Conservation (phyloP, 768 basidiomycete genomes). For the Dioszegia aurantiaca region DNA sequence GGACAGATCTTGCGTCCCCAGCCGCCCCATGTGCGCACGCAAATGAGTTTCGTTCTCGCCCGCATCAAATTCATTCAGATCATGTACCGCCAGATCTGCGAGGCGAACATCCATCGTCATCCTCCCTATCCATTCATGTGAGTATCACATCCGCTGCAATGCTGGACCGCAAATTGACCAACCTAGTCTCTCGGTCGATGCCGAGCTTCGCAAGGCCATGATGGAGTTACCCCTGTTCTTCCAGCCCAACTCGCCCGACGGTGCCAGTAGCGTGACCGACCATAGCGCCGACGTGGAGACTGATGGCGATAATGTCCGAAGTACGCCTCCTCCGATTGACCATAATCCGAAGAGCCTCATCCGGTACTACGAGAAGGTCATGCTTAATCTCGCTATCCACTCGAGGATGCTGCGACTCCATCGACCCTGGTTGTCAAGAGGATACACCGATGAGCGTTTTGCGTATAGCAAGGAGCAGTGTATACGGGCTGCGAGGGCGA, state of each 20-base stretch:
- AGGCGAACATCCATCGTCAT: slow-evolving; percentile 49
- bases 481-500: slow-evolving; percentile 52
- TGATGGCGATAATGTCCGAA: not conserved
- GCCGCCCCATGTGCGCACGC: slow-evolving; percentile 40
- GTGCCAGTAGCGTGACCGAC: too few relatives aligned
- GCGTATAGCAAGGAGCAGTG: slow-evolving; percentile 53
- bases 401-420: slow-evolving; percentile 51
- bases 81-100: slow-evolving; percentile 51
- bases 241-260: slow-evolving; percentile 33
- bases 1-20: slow-evolving; percentile 42
- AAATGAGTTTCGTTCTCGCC: slow-evolving; percentile 52
- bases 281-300: not conserved
- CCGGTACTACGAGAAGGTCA: slow-evolving; percentile 52
- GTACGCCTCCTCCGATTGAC: not conserved
- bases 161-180: not conserved
- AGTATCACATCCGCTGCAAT: slow-evolving; percentile 11
- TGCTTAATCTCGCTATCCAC: slow-evolving; percentile 51
- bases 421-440: slow-evolving; percentile 51
- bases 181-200: slow-evolving; percentile 34
- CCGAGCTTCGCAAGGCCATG: slow-evolving; percentile 48
- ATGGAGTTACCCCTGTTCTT: slow-evolving; percentile 50
- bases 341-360: slow-evolving; percentile 41
- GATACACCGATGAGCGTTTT: slow-evolving; percentile 51
- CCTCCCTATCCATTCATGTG: slow-evolving; percentile 51
- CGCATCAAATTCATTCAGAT: slow-evolving; percentile 50